These are phyloP conservation scores for Eragrostis nindensis DNA, from an alignment of 176 grass and related monocot species.

Conservation along the genomic window DNA sequence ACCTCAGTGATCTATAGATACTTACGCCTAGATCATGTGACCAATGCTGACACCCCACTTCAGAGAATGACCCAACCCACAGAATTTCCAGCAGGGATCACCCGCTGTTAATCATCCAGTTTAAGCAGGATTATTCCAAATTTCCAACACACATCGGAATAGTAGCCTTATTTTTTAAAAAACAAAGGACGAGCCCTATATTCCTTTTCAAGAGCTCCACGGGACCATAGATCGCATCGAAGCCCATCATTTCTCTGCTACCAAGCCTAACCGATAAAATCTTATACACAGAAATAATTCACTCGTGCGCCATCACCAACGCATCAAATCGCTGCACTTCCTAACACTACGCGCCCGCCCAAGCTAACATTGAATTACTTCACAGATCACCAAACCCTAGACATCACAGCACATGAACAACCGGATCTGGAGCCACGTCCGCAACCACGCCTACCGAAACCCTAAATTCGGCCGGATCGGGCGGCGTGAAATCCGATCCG, in stretches of 20 bases:
- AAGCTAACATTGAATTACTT: background rate
- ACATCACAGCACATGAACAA: background rate
- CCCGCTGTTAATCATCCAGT: background rate
- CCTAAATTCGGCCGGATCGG: constrained; percentile 35
- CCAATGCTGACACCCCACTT: background rate
- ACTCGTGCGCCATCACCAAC: background rate
- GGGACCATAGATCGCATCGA: background rate
- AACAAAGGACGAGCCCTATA: too few species aligned
- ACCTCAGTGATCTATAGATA: background rate
- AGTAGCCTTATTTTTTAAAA: too few species aligned
- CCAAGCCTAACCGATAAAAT: background rate
- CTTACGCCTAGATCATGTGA: background rate
- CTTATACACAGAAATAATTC: background rate
- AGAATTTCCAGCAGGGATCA: background rate
- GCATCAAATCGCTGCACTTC: background rate
- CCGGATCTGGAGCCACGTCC: constrained; percentile 31
- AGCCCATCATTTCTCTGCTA: background rate
- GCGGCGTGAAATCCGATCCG: constrained; percentile 20
- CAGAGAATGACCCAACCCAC: background rate
- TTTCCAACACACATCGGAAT: background rate
- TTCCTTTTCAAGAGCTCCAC: background rate
- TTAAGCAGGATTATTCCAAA: background rate
- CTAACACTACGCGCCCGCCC: background rate
- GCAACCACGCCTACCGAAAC: background rate
- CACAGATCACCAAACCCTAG: background rate